phyloP scores from a whole-genome alignment of 2,329 filamentous ascomycete genomes.

The Zelopaecilomyces penicillatus region DNA sequence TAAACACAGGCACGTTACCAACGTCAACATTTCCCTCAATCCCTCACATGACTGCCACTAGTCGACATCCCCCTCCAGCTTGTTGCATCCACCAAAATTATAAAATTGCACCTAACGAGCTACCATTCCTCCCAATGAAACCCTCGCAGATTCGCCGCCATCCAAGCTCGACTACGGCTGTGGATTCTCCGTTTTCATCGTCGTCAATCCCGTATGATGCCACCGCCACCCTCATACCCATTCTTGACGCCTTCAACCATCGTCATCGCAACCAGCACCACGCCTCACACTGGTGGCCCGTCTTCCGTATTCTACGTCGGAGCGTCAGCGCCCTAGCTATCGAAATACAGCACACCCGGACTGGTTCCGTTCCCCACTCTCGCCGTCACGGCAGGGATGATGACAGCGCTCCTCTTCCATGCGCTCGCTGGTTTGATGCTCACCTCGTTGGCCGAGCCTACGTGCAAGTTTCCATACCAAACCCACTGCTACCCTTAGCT shows the following conservation, averaged over 20 bases:
- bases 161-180: neutral
- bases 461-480: conserved; percentile 20
- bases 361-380: neutral
- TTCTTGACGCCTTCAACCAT: conserved; percentile 67
- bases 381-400: neutral
- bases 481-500: neutral
- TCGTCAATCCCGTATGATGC: conserved; percentile 9
- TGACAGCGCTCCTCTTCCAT: neutral
- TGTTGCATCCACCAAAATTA: neutral
- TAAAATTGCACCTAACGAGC: neutral
- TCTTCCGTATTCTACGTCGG: conserved; percentile 64
- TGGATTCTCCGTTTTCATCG: conserved; percentile 2
- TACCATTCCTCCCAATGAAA: neutral
- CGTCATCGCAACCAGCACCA: conserved; percentile 91
- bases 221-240: conserved; percentile 28
- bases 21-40: too few species aligned
- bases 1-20: too few species aligned
- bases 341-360: conserved; percentile 5
- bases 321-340: conserved; percentile 46
- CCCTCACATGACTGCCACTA: too few species aligned
- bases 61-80: too few species aligned
- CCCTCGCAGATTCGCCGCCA: neutral
- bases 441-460: conserved; percentile 27
- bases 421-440: conserved; percentile 21
- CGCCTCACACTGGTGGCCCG: conserved; percentile 68